Evolutionary conservation across 805 yeast species (phyloP), one percentile per base, ranked within the genome.

Genomic region (Candida pseudofarinosa): DNA sequence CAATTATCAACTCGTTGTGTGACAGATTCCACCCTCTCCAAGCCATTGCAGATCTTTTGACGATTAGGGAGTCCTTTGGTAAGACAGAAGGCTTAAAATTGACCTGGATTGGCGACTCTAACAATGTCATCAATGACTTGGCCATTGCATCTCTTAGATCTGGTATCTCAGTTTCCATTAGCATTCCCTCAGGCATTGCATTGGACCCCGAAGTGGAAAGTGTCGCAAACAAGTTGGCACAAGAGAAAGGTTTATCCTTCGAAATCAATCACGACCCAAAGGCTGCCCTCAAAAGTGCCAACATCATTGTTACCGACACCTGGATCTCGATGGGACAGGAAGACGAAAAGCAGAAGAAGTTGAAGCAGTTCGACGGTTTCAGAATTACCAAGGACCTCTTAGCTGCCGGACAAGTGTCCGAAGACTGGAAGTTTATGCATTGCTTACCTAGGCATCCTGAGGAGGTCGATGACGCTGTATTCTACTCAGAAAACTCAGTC

Each of bases 291-390:
- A 71, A 74, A 41, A 73, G 74, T 51, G 88, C 98, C 3, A 79
- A 91, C 57, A 74, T 93, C 33, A 63, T 93, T 30, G 98, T 91
- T 36, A 93, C 99, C 13, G 99, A 93, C 57, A 93, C 99, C 3
- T 93, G 96, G 81, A 80, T 93, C 18, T 91, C 98, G 1, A 93
- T 93, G 99, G 99, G 99, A 44, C 90, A 93, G 71, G 99, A 93
- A 63, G 69, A 77, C 3, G 90, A 90, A 60, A 86, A 80, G 49
- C 71, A 62, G 38, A 70, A 74, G 43, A 86, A 90, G 49, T 70
- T 93, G 53, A 72, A 81, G 56, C 90, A 88, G 65, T 93, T 93
- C 61, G 75, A 71, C 13, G 96, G 95, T 1, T 93, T 83, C 74
- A 97, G 88, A 69, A 83, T 93, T 45, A 81, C 88, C 32, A 62